These are phyloP conservation scores for Botryotinia narcissicola DNA, from an alignment of 2,329 filamentous ascomycete genomes.

Conservation along the genomic window DNA sequence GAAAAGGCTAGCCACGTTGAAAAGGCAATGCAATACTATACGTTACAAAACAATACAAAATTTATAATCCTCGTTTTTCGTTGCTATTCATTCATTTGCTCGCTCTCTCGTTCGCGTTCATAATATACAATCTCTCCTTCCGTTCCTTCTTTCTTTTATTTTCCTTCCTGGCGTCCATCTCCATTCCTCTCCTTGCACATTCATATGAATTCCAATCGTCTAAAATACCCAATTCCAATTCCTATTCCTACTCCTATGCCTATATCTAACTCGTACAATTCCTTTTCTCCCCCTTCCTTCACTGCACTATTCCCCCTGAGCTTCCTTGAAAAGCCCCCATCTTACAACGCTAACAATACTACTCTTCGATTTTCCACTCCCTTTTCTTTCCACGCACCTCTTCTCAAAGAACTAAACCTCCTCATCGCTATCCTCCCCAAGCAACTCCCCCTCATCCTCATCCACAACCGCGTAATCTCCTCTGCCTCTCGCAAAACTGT, in stretches of 20 bases:
- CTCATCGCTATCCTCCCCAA: slow-evolving; percentile 92
- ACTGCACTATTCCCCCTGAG: not conserved
- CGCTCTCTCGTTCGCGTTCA: not conserved
- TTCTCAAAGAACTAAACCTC: slow-evolving; percentile 54
- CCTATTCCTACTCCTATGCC: not conserved
- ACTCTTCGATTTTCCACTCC: not conserved
- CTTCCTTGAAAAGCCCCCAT: not conserved
- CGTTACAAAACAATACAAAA: not conserved
- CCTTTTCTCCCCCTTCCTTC: not conserved
- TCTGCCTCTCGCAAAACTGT: slow-evolving; percentile 81
- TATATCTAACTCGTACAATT: not conserved
- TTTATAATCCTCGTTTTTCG: not conserved
- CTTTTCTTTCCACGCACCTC: not conserved
- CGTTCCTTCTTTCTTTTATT: too few species aligned
- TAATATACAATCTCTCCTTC: not conserved
- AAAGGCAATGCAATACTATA: not conserved
- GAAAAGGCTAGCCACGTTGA: not conserved
- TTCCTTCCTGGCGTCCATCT: not conserved
- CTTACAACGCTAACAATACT: not conserved
- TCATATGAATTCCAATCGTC: not conserved
- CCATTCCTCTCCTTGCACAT: not conserved
- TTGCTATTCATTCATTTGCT: not conserved
- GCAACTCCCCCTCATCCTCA: slow-evolving; percentile 88
- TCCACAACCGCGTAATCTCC: slow-evolving; percentile 89
- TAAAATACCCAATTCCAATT: slow-evolving; percentile 4